Evolutionary conservation across 208 protist genomes (phyloP), one percentile per base, ranked within the genome.

Genomic region (Trichomonas vaginalis): DNA sequence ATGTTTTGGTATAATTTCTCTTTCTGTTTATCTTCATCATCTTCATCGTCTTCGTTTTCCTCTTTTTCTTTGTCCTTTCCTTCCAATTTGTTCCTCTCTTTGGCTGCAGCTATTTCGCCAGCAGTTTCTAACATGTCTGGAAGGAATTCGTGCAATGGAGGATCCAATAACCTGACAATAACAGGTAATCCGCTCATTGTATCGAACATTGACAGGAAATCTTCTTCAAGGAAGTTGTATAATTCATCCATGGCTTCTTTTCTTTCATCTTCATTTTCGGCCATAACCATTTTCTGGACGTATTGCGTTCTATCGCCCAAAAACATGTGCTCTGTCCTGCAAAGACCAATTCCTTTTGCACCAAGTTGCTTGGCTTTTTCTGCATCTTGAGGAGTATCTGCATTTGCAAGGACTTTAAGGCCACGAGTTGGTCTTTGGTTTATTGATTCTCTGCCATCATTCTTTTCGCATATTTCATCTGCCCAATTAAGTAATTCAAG

Each of bases 271-370:
- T 88, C 82, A 40, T 88, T 47, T 21, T 88, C 35, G 1, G 35
- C 82, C 32, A 88, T 88, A 47, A 88, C 17, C 17, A 88, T 32
- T 40, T 27, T 88, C 40, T 88, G 82, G 0, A 88, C 35, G 35
- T 45, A 45, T 15, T 88, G 35, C 8, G 82, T 88, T 45, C 82
- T 35, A 17, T 88, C 97, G 95, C 98, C 97, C 96, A 99, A 98
- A 97, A 99, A 99, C 98, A 99, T 99, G 97, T 99, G 98, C 98
- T 99, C 98, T 51, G 98, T 99, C 45, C 98, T 97, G 97, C 42
- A 35, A 17, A 92, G 27, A n/a, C 82, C 82, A 51, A 92, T 39
- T 17, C 86, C 86, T n/a, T 92, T 45, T 10, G 40, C 40, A 17
- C 86, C 86, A 17, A 92, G 27, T 39, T 48, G 21, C 15, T 47